These are phyloP conservation scores for Tricholomella constricta DNA, from an alignment of 768 basidiomycete genomes.

Conservation along the genomic window DNA sequence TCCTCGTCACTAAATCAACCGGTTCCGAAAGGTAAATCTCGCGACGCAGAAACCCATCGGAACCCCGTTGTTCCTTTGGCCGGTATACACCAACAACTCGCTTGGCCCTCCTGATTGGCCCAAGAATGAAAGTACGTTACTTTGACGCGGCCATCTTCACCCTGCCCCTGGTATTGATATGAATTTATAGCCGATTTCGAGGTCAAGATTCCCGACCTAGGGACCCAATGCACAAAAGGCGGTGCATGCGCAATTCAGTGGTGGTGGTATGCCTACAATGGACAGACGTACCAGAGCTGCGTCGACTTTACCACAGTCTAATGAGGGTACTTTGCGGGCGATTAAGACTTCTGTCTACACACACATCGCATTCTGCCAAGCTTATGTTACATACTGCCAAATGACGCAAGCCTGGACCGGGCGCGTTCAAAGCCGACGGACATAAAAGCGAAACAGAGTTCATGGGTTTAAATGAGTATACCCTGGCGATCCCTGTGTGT, in stretches of 20 bases:
- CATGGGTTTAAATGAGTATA: too few relatives aligned
- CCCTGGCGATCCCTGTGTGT: too few relatives aligned
- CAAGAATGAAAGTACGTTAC: conserved; percentile 34
- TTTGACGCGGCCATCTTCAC: background rate
- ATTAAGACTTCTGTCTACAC: background rate
- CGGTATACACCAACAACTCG: conserved; percentile 32
- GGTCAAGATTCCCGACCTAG: conserved; percentile 33
- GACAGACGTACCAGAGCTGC: conserved; percentile 38
- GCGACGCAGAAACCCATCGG: conserved; percentile 30
- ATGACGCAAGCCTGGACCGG: too few relatives aligned
- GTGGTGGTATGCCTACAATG: conserved; percentile 35
- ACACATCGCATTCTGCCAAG: too few relatives aligned
- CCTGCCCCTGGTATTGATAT: conserved; percentile 1
- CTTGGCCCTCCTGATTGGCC: conserved; percentile 33
- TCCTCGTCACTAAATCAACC: background rate
- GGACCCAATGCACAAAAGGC: conserved; percentile 25
- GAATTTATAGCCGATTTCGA: conserved; percentile 28
- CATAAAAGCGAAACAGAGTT: too few relatives aligned
- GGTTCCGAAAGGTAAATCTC: conserved; percentile 28
- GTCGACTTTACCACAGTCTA: conserved; percentile 29
- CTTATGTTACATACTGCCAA: too few relatives aligned
- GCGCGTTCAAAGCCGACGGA: too few relatives aligned
- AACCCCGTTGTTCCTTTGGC: conserved; percentile 32
- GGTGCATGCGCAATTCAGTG: conserved; percentile 41
- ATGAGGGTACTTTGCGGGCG: background rate